Base-by-base conservation (phyloP, 176 grass and related monocot genomes). In the Poa pratensis region DNA sequence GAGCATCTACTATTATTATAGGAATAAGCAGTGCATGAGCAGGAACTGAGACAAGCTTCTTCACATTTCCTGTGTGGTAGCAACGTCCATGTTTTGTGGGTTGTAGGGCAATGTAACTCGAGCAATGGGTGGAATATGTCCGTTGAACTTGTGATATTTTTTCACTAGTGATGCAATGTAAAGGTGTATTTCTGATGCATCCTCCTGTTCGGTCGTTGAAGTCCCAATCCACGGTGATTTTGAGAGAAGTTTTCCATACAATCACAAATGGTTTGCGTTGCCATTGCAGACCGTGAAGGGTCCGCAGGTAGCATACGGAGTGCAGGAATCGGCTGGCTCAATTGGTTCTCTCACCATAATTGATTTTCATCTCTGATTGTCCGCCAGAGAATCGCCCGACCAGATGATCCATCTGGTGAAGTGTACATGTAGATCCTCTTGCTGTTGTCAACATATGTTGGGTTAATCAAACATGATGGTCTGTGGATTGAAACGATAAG, bases 1-100 rank as follows among this genome's bases (percentile, higher is more conserved):
- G 16, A 67, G 7, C 64, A 37, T 35, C 64, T 67, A 1, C 64
- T 67, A 37, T 19, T 5, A 30, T 37, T 67, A 35, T 67, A 67
- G 7, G 64, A 67, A 67, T 67, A 67, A 18, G 64, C 64, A 67
- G 64, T 67, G 64, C 64, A 67, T 3, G 64, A 67, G 64, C 64
- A 67, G 64, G 64, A 67, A 10, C 64, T 5, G 16, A 67, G 63
- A 66, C 63, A 66, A 66, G 15, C 63, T 66, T 66, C 63, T 66
- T 32, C 63, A 4, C 63, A 67, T 67, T 67, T 32, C 0, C 15
- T 35, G 63, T 6, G 30, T 67, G 27, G 30, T 67, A 19, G 64
- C 16, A 37, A 3, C 16, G 30, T 35, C 30, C 18, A 67, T 37
- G 64, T 8, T 67, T 67, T 67, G 64, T 9, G 64, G 16, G 30